Evolutionary conservation across 257 asterid genomes (phyloP).

Genomic region (Verbena officinalis): DNA sequence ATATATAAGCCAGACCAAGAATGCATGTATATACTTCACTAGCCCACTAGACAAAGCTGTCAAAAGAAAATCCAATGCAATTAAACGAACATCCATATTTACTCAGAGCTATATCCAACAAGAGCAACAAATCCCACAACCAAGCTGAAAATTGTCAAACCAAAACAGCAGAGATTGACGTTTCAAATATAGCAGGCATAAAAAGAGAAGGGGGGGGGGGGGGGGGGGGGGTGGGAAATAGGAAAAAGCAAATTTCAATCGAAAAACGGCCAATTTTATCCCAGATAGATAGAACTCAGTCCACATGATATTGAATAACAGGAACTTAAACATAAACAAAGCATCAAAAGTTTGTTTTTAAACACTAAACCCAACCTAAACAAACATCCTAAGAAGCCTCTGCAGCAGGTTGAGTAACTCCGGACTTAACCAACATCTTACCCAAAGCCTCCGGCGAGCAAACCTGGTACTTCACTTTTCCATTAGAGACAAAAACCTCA

Average conservation of each 20-base stretch:
- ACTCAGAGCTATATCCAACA: background rate
- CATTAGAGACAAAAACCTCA: conserved; percentile 67
- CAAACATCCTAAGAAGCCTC: conserved; percentile 55
- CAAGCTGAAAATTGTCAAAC: background rate
- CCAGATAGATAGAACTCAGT: background rate
- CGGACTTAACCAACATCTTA: conserved; percentile 63
- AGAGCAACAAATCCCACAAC: conserved; percentile 7
- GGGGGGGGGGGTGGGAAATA: too few species aligned
- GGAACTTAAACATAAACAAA: conserved; percentile 20
- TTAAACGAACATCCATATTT: background rate
- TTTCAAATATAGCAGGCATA: background rate
- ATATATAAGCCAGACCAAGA: too few species aligned
- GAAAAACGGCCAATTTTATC: too few species aligned
- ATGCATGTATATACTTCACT: too few species aligned
- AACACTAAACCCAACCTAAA: conserved; percentile 14
- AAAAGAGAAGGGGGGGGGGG: too few species aligned
- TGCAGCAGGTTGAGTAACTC: conserved; percentile 85
- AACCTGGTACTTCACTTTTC: conserved; percentile 79
- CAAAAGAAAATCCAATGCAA: background rate
- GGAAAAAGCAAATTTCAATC: too few species aligned
- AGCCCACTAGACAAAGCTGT: too few species aligned
- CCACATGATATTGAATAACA: conserved; percentile 21
- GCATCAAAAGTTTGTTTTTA: conserved; percentile 26
- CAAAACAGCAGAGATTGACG: background rate
- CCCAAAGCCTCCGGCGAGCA: conserved; percentile 62